Evolutionary conservation across 768 basidiomycete genomes (phyloP), one percentile per base, ranked within the genome.

Genomic region (Trametes maxima): DNA sequence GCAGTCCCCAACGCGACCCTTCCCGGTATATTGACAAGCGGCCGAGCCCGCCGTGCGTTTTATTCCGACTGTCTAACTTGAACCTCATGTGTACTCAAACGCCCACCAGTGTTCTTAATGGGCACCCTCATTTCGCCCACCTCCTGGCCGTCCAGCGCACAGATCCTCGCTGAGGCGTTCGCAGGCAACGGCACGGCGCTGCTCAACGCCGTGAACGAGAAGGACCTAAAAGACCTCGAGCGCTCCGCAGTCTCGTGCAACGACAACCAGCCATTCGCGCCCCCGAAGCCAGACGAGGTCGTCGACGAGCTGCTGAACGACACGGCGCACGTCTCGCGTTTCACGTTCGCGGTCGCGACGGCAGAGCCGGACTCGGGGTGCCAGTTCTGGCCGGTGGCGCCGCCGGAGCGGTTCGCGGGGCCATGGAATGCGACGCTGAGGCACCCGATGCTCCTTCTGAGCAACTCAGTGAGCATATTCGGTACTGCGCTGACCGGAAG

Each of bases 171-270:
- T 1, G 59, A 62, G 8, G 71, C 71, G 13, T 65, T 74, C 17
- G 19, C 46, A 10, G 73, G 72, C 21, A 59, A 74, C 50, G 71
- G 66, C 28, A 60, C 68, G 0, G 60, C 57, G 0, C 52, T 74
- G 11, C 49, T 74, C 24, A 63, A 72, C 51, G 46, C 51, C 22
- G 35, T 64, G 12, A 63, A 67, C 52, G 43, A 19, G 8, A 56
- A 57, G 40, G 60, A 66, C 22, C 36, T 52, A 12, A 59, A 60
- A 1, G 68, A 70, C 35, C 56, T 69, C 37, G 64, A 65, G 33
- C 70, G 72, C 12, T 59, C 62, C n/a, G 74, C 70, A 0, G 72
- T 74, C 1, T 70, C 73, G 2, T 75, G 74, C 64, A 68, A 71
- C 47, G 74, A 76, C 57, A 51, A 67, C 11, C 51, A 54, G 14